These are phyloP conservation scores for Phialemonium atrogriseum DNA, from an alignment of 2,329 filamentous ascomycete genomes.

Conservation along the genomic window DNA sequence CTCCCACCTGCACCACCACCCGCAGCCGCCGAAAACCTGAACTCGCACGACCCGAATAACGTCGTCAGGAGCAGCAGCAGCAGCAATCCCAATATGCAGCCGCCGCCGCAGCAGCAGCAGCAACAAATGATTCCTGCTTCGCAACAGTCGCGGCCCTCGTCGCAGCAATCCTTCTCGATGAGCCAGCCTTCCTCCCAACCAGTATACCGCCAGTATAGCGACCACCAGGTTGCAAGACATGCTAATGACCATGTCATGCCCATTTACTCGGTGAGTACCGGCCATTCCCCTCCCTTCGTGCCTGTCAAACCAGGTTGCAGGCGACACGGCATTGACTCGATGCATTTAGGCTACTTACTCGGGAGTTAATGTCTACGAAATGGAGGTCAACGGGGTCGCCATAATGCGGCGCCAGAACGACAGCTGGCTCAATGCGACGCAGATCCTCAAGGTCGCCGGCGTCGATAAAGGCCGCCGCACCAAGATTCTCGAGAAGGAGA, in stretches of 20 bases:
- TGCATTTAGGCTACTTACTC: constrained; percentile 71
- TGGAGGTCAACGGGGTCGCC: constrained; percentile 88
- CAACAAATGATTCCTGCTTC: constrained; percentile 27
- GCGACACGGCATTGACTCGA: constrained; percentile 7
- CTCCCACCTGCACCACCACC: constrained; percentile 8
- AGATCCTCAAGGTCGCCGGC: constrained; percentile 94
- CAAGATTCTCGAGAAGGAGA: constrained; percentile 96
- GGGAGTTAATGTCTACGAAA: constrained; percentile 93
- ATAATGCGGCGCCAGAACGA: constrained; percentile 95
- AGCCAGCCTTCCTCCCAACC: constrained; percentile 43
- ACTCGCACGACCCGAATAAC: not conserved
- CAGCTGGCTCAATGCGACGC: constrained; percentile 95
- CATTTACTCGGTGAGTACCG: constrained; percentile 51
- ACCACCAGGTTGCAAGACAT: constrained; percentile 25
- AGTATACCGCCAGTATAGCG: constrained; percentile 31
- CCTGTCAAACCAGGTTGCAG: not conserved
- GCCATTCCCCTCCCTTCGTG: constrained; percentile 2
- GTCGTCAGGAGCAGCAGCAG: constrained; percentile 1
- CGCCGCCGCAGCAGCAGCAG: constrained; percentile 14
- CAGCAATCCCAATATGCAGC: constrained; percentile 12
- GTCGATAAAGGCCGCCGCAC: constrained; percentile 97
- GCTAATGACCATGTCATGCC: constrained; percentile 37
- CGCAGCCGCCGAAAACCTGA: constrained; percentile 3
- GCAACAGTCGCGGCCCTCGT: constrained; percentile 40
- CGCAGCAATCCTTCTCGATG: constrained; percentile 49